A percentile compares a stretch with the other conserved stretches of the same genome.
These are phyloP conservation scores for Arthroderma sp. DNA, from an alignment of 2,329 filamentous ascomycete genomes.

Conservation along the genomic window DNA sequence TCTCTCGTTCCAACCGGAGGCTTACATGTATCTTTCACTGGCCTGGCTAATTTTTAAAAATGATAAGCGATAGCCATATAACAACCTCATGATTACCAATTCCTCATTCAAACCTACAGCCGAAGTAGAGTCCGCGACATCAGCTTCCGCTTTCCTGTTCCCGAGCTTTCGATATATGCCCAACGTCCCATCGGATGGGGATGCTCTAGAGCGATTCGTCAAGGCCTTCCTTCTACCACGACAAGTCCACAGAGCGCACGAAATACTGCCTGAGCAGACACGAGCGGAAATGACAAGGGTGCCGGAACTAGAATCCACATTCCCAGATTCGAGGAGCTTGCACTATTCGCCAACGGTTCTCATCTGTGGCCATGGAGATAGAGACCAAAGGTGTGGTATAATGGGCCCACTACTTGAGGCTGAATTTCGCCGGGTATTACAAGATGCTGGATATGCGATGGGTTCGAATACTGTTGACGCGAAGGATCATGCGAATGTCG, in stretches of 20 bases:
- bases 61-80: constrained; percentile 52
- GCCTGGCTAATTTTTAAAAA: neutral
- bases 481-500: constrained; percentile 25
- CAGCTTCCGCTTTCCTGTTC: constrained; percentile 57
- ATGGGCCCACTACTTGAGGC: constrained; percentile 58
- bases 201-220: constrained; percentile 37
- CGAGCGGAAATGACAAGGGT: constrained; percentile 31
- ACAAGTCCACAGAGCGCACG: constrained; percentile 21
- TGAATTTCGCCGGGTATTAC: constrained; percentile 48
- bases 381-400: constrained; percentile 71
- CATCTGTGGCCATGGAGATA: constrained; percentile 73
- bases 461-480: constrained; percentile 15
- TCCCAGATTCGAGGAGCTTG: constrained; percentile 52
- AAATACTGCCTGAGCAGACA: constrained; percentile 18
- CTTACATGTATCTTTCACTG: neutral
- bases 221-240: constrained; percentile 28
- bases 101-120: constrained; percentile 54
- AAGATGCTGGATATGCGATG: constrained; percentile 17
- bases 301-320: constrained; percentile 34
- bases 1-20: neutral
- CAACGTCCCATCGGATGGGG: constrained; percentile 50
- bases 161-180: constrained; percentile 74
- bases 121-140: constrained; percentile 6
- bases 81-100: constrained; percentile 65
- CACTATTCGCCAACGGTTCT: constrained; percentile 48